Base-by-base conservation (phyloP, 495 filamentous ascomycete species). In the Xylaria cubensis region DNA sequence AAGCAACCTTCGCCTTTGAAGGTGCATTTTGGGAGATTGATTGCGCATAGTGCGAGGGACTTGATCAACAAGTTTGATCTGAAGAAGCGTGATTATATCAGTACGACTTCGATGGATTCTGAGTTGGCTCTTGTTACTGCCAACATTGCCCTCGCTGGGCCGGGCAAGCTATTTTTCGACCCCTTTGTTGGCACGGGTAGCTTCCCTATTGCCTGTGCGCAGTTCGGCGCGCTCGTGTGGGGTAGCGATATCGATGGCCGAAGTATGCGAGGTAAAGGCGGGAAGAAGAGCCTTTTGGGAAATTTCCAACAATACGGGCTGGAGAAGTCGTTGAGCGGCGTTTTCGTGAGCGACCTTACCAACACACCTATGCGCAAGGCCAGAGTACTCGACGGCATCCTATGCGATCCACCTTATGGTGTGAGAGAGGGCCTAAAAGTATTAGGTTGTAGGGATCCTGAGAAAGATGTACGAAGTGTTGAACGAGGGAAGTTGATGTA, bases 381-480 rank as follows among this genome's bases (percentile, higher is more conserved):
- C 21, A 83, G 87, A 50, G 86, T 92, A 64, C 88, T 98, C 48
- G 94, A 99, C 82, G 94, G 92, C 2, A 95, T 99, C 71, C 82
- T 98, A n/a, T 98, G 96, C 74, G 96, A 99, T 80, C 96, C 96
- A 19, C 96, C 96, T 0, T 99, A 99, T 77, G 96, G 96, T n/a
- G 93, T 99, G 19, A 88, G 96, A 13, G 96, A 99, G 76, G 96
- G 96, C 0, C 81, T 98, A 64, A 92, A 91, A 76, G 94, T 98
- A 4, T 83, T 99, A 19, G 96, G 96, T 2, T 88, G 86, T 34
- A 88, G 90, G 73, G 90, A 94, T 77, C 84, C 86, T 0, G 85
- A 84, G 69, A 93, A 89, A 65, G 84, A 85, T 88, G 88, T 69
- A 86, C 92, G 4, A 84, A 71, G 59, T 34, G 24, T 91, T 32